A percentile compares a stretch with the other conserved stretches of the same genome.
These are phyloP conservation scores for Camelina neglecta DNA, from an alignment of 345 rosid genomes.

Conservation along the genomic window DNA sequence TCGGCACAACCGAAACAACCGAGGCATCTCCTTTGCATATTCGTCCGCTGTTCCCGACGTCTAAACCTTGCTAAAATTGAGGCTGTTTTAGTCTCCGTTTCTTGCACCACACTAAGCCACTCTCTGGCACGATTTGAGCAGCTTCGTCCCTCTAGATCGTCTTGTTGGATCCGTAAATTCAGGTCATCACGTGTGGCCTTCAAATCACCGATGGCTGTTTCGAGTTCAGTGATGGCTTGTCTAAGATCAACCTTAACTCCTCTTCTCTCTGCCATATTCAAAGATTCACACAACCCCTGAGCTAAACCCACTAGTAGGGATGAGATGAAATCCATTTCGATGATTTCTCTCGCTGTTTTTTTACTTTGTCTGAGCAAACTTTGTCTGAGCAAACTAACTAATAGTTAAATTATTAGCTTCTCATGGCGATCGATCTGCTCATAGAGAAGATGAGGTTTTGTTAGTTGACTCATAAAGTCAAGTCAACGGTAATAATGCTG, in stretches of 20 bases:
- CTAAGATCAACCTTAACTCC: conserved; percentile 13
- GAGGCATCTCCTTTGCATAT: conserved; percentile 23
- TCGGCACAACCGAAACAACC: conserved; percentile 25
- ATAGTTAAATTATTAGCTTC: background rate
- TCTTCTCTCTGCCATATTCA: conserved; percentile 29
- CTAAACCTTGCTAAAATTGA: background rate
- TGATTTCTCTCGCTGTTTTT: conserved; percentile 8
- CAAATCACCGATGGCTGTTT: conserved; percentile 24
- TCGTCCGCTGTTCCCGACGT: conserved; percentile 28
- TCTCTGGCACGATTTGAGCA: conserved; percentile 29
- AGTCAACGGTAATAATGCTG: conserved; percentile 5
- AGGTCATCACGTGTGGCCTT: conserved; percentile 43
- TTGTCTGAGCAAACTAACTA: background rate
- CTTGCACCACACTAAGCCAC: conserved; percentile 28
- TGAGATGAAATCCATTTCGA: conserved; percentile 38
- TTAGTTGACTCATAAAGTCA: conserved; percentile 15
- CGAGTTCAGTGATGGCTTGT: conserved; percentile 37
- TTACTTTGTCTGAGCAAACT: conserved; percentile 15
- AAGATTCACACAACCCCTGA: conserved; percentile 37
- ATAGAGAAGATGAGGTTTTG: background rate
- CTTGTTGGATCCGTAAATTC: conserved; percentile 15
- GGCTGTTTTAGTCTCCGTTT: conserved; percentile 14
- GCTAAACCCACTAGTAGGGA: conserved; percentile 30
- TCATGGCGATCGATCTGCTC: conserved; percentile 8
- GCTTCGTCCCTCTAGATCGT: conserved; percentile 30